These are phyloP conservation scores for Russula brevipes DNA, from an alignment of 768 basidiomycete genomes.

Conservation along the genomic window DNA sequence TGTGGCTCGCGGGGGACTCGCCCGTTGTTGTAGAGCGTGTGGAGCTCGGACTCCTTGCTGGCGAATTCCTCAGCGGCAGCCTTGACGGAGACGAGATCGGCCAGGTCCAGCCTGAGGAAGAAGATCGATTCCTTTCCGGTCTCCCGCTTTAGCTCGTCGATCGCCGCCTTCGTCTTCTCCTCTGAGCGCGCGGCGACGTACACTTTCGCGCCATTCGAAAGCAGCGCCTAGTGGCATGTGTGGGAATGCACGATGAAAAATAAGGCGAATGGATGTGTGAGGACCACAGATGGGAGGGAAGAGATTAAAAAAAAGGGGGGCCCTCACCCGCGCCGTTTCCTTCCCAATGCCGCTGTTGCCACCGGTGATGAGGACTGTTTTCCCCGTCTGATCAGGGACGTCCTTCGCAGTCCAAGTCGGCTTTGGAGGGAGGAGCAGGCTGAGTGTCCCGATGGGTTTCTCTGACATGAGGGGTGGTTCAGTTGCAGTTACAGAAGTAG, in stretches of 20 bases:
- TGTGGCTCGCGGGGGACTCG: background rate
- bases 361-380: constrained; percentile 1
- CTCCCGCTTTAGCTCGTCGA: constrained; percentile 1
- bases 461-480: background rate
- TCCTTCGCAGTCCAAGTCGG: background rate
- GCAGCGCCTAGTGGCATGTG: background rate
- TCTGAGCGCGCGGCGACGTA: constrained; percentile 5
- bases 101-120: background rate
- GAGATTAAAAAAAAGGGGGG: background rate
- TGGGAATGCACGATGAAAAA: too few relatives aligned
- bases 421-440: constrained; percentile 2
- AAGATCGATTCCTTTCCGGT: constrained; percentile 1
- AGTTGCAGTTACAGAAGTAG: background rate
- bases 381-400: constrained; percentile 2
- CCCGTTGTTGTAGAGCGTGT: constrained; percentile 8
- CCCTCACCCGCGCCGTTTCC: constrained; percentile 1
- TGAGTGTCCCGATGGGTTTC: background rate
- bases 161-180: background rate
- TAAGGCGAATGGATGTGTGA: too few relatives aligned
- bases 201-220: constrained; percentile 7
- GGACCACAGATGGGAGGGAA: background rate
- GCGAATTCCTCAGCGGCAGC: constrained; percentile 1
- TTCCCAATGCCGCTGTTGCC: constrained; percentile 3
- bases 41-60: background rate
- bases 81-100: constrained; percentile 6